These are phyloP conservation scores for Penicillium desertorum DNA, from an alignment of 495 filamentous ascomycete genomes.

Conservation along the genomic window DNA sequence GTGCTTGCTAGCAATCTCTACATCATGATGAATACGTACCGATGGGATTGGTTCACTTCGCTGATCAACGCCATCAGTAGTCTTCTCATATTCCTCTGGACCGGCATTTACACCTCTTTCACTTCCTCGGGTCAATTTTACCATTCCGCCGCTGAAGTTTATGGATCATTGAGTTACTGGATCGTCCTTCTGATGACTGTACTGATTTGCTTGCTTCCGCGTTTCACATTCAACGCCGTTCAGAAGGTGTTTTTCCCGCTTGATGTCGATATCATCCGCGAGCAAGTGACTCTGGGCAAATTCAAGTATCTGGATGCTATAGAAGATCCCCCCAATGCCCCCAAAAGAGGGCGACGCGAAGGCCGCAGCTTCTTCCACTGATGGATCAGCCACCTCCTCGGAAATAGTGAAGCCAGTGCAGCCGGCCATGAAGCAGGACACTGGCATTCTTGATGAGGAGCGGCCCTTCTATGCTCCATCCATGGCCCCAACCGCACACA, in stretches of 20 bases:
- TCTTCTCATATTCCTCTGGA: conserved; percentile 94
- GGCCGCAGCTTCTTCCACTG: conserved; percentile 32
- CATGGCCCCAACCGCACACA: conserved; percentile 68
- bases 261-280: conserved; percentile 94
- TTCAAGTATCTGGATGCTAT: conserved; percentile 67
- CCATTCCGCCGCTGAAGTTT: conserved; percentile 72
- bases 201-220: conserved; percentile 76
- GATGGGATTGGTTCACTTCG: conserved; percentile 95
- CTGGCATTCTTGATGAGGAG: conserved; percentile 73
- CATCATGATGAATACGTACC: conserved; percentile 91
- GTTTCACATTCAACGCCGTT: conserved; percentile 77
- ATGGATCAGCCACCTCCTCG: conserved; percentile 57
- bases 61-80: conserved; percentile 79
- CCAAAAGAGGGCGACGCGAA: conserved; percentile 24
- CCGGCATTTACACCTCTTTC: conserved; percentile 80
- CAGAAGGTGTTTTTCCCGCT: conserved; percentile 92
- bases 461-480: conserved; percentile 91
- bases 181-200: conserved; percentile 70
- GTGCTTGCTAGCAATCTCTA: conserved; percentile 86
- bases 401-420: conserved; percentile 64
- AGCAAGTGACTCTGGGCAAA: conserved; percentile 78
- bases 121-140: conserved; percentile 70
- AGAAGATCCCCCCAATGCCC: conserved; percentile 38
- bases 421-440: conserved; percentile 53
- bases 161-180: conserved; percentile 83